Evolutionary conservation across 2,329 filamentous ascomycete genomes (phyloP), one percentile per base, ranked within the genome.

Genomic region (Phaeophleospora eucalypticola): DNA sequence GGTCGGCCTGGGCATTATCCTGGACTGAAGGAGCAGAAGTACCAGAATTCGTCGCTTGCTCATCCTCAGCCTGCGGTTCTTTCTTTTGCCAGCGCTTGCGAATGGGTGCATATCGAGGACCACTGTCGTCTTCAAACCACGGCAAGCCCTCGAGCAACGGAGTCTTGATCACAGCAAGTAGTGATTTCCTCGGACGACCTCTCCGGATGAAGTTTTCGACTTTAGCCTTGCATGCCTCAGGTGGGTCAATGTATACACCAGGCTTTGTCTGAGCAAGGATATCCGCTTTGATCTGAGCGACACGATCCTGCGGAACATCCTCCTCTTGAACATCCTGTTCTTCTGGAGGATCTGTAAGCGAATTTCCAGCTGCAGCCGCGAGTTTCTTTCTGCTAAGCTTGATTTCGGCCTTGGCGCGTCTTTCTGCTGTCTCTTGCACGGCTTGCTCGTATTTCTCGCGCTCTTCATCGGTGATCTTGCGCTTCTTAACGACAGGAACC

Each of bases 201-300:
- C 27, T 34, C 34, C 61, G 18, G 15, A 48, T 41, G 18, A 56
- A 50, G 57, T 57, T 48, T 55, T 65, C 37, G 46, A 44, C 34
- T 38, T 65, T 63, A 19, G 53, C 32, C 15, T 58, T 58, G 12
- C 54, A 58, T n/a, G 68, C 71, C 14, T 69, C 69, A 18, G 68
- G 69, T n/a, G 71, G 70, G 47, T 75, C 68, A 43, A 74, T 59
- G 49, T 72, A 73, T 1, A 75, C 43, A 0, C 71, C 71, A 29
- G 69, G 63, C 3, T 55, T 51, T 7, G 56, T 42, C 20, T 62
- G 62, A n/a, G 56, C 53, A 19, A 61, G 49, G n/a, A 68, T 61
- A 8, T 60, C 56, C 4, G 57, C 53, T 27, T 65, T 57, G 14
- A 64, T 53, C 17, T 56, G 46, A 29, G 57, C 53, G 10, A 63